Conservation (phyloP, 306 rosid genomes). For the Dryas alaskensis region DNA sequence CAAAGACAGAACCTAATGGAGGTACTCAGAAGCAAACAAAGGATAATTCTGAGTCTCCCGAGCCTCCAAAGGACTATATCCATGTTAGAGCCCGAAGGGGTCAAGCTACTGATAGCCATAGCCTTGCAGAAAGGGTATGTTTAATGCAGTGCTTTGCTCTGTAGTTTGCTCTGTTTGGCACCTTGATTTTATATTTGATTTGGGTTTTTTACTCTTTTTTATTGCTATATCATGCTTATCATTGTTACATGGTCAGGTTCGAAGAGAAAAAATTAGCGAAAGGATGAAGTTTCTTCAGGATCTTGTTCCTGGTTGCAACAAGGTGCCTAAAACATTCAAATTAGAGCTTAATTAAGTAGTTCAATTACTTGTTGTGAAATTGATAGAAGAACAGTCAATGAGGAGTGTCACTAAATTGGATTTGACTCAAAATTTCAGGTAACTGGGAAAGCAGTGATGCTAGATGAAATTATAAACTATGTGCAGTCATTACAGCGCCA, state of each 20-base stretch:
- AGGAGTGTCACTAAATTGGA: constrained; percentile 12
- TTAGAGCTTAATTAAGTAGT: constrained; percentile 16
- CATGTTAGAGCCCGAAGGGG: constrained; percentile 96
- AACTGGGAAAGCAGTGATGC: constrained; percentile 93
- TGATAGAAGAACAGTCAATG: background rate
- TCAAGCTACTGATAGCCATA: constrained; percentile 95
- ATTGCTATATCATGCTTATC: constrained; percentile 11
- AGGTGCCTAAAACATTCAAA: constrained; percentile 45
- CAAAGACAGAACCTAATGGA: constrained; percentile 29
- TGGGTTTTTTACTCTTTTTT: background rate
- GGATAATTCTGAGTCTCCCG: constrained; percentile 49
- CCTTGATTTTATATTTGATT: background rate
- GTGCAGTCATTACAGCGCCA: constrained; percentile 75
- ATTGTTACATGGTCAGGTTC: constrained; percentile 45
- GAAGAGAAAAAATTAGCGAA: constrained; percentile 93
- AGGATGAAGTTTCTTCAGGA: constrained; percentile 95
- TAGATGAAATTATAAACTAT: constrained; percentile 90
- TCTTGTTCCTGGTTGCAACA: constrained; percentile 92
- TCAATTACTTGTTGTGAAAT: background rate
- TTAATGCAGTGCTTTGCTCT: background rate
- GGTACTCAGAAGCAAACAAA: constrained; percentile 36
- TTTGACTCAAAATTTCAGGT: constrained; percentile 42
- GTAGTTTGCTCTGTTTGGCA: background rate
- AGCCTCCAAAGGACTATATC: constrained; percentile 84
- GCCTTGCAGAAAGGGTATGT: constrained; percentile 88